Base-by-base conservation (phyloP, 257 asterid species). In the Primulina huaijiensis region DNA sequence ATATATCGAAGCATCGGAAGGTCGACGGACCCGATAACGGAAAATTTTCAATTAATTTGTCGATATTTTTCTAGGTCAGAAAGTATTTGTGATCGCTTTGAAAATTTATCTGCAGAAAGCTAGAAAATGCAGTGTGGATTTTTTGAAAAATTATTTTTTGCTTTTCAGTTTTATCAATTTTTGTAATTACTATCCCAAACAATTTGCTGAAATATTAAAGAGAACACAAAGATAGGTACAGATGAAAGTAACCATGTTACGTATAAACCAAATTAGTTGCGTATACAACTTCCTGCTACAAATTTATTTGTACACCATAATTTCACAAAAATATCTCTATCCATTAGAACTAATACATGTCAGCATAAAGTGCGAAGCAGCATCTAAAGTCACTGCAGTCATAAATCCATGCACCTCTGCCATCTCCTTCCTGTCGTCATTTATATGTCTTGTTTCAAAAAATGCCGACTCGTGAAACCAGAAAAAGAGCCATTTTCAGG, bases 221-320 rank as follows among this genome's bases (percentile, higher is more conserved):
- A 11, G n/a, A 11, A 30, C 14, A 8, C 20, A 53, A 8, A 67
- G 43, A 8, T 52, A 67, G n/a, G 23, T 53, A 30, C 14, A 65
- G 6, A 40, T 23, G 60, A 65, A 52, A 53, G 19, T 10, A 55
- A 4, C 53, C 12, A 43, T 3, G 53, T 3, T 67, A 31, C 17
- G 55, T 55, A 25, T 60, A 52, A 46, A 55, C 6, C 57, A 7
- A 29, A 30, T 66, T 76, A 62, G 63, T 37, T 65, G 30, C 71
- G 16, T 38, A 38, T 38, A 35, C 31, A 52, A 74, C 31, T 69
- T 69, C 56, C 75, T 25, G 65, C 78, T 63, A 33, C 79, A 77
- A 77, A 69, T 67, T 34, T 70, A 74, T 78, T 67, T 40, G 73
- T 65, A 55, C 11, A 3, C 58, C 17, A 35, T 38, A 64, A 14